These are phyloP conservation scores for Ophiosphaerella narmari DNA, from an alignment of 2,329 filamentous ascomycete species.

Conservation along the genomic window DNA sequence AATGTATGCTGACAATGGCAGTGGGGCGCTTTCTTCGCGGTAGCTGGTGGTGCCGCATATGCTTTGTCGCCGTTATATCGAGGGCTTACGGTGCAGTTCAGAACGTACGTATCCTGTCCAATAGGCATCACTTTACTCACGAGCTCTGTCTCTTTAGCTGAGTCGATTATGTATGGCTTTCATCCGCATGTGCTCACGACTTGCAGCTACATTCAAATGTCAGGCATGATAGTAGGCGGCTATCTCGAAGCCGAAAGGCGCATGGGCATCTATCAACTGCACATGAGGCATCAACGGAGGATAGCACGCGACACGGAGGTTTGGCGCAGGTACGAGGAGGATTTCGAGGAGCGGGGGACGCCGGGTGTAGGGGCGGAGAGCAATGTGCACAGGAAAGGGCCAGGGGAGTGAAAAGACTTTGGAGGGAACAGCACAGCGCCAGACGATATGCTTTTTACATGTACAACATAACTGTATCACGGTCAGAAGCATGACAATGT, in stretches of 20 bases:
- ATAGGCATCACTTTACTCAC: not conserved
- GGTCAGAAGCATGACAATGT: too few relatives aligned
- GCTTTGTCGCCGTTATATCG: constrained; percentile 73
- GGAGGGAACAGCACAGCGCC: not conserved
- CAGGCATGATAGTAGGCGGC: constrained; percentile 78
- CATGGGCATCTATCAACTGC: constrained; percentile 69
- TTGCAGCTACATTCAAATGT: constrained; percentile 77
- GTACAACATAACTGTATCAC: not conserved
- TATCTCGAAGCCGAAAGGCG: constrained; percentile 76
- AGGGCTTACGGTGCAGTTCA: constrained; percentile 50
- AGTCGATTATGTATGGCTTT: not conserved
- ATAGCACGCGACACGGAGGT: constrained; percentile 67
- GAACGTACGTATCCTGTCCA: constrained; percentile 27
- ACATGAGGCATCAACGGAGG: constrained; percentile 67
- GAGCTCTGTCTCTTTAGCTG: not conserved
- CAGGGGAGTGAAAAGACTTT: not conserved
- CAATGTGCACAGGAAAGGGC: constrained; percentile 22
- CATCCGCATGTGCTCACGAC: not conserved
- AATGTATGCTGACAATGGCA: constrained; percentile 24
- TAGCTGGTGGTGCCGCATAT: constrained; percentile 67
- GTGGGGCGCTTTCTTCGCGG: constrained; percentile 71
- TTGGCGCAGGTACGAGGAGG: constrained; percentile 70
- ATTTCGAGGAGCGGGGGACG: constrained; percentile 54
- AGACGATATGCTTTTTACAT: not conserved
- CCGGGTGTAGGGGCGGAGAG: constrained; percentile 44